Base-by-base conservation (phyloP, 2,329 filamentous ascomycete genomes). In the Rachicladosporium sp. region DNA sequence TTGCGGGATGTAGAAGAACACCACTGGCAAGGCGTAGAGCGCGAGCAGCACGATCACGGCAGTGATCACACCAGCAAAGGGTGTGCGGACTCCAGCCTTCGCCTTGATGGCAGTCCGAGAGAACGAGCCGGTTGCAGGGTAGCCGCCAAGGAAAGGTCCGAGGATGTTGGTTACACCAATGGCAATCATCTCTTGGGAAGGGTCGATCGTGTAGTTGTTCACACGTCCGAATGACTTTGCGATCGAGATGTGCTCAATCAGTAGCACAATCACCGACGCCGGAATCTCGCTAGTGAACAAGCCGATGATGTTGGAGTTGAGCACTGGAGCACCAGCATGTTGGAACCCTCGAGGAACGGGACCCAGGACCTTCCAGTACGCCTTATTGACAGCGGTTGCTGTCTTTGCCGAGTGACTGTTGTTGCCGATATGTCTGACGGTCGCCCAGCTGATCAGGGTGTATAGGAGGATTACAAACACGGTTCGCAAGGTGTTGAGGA, bases 221-320 rank as follows among this genome's bases (percentile, higher is more conserved):
- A 95, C 76, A 43, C 89, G 76, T 7, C 91, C 91, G 50, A 98
- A 96, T 0, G 89, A 95, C 61, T 96, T 98, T 11, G 88, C 86
- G 46, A 96, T 95, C 35, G 89, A 87, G 52, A 96, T 94, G 58
- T 96, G 89, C 62, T 96, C 91, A 45, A 96, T 93, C 29, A 96
- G 71, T 42, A 96, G 71, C n/a, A 98, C 88, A 48, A 96, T 93
- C 38, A 95, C 79, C 1, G 82, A 80, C 6, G 83, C 82, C 0
- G 91, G 91, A 3, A 96, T 67, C 47, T 95, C 73, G 33, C 69
- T 68, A 1, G 73, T 69, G 54, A 93, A 86, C 1, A 75, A 64
- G 2, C 66, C 70, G 54, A 94, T 73, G 37, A 95, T 74, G 0
- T 69, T 60, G 0, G 60, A 61, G 48, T 82, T 76, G 43, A 96